A percentile compares a stretch with the other conserved stretches of the same genome.
Evolutionary conservation across 2,329 filamentous ascomycete species (phyloP).

Genomic region (Talaromyces albobiverticillius): DNA sequence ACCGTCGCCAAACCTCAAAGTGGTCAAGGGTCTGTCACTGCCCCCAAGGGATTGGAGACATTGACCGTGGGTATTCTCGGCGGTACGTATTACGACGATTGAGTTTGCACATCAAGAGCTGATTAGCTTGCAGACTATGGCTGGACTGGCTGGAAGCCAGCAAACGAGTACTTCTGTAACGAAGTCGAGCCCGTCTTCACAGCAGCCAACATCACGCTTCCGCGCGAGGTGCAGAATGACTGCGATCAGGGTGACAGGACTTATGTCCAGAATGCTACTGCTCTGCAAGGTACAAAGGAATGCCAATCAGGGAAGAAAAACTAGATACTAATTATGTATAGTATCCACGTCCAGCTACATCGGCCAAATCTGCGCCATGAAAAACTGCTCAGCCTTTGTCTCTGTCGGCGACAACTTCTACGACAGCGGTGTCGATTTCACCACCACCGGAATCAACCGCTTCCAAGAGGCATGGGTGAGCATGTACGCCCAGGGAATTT

Average conservation of each 20-base stretch:
- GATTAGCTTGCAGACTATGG: slow-evolving; percentile 19
- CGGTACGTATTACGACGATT: background rate
- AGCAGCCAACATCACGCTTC: slow-evolving; percentile 19
- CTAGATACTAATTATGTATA: background rate
- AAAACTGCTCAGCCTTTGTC: slow-evolving; percentile 23
- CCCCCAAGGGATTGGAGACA: slow-evolving; percentile 4
- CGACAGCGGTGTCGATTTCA: slow-evolving; percentile 25
- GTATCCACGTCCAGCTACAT: slow-evolving; percentile 22
- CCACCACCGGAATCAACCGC: slow-evolving; percentile 21
- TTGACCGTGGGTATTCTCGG: slow-evolving; percentile 11
- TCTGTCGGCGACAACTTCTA: slow-evolving; percentile 28
- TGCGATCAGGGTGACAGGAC: slow-evolving; percentile 22
- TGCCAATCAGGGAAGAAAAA: too few species aligned
- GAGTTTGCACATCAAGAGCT: background rate
- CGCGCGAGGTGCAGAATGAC: slow-evolving; percentile 22
- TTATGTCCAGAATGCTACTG: slow-evolving; percentile 21
- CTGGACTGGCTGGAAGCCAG: slow-evolving; percentile 25
- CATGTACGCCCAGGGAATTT: slow-evolving; percentile 21
- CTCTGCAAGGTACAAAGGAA: slow-evolving; percentile 18
- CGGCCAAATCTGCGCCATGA: slow-evolving; percentile 20
- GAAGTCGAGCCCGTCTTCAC: slow-evolving; percentile 15
- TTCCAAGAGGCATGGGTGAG: slow-evolving; percentile 22
- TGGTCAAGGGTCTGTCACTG: background rate
- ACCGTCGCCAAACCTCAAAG: slow-evolving; percentile 10
- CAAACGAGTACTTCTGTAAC: slow-evolving; percentile 22